Conservation (phyloP, 306 rosid species). For the Cucumis melo region DNA sequence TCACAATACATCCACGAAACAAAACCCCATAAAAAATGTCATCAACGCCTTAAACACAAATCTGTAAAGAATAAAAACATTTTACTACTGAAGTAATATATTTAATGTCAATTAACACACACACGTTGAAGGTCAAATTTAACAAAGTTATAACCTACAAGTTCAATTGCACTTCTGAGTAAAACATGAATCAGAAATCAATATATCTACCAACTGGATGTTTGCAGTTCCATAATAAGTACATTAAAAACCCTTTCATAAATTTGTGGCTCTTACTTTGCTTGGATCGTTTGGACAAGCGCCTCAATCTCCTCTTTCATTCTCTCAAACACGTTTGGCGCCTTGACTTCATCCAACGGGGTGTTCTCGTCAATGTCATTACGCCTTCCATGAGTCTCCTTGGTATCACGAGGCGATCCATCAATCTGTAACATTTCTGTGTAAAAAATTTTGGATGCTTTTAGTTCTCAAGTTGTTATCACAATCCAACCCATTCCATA, state of each 20-base stretch:
- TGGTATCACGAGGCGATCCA: slow-evolving; percentile 29
- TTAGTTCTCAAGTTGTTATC: background rate
- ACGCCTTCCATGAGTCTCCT: slow-evolving; percentile 12
- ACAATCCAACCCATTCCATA: background rate
- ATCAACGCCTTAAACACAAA: background rate
- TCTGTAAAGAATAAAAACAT: background rate
- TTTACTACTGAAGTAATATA: background rate
- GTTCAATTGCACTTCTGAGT: background rate
- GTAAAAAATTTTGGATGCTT: background rate
- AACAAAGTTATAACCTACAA: background rate
- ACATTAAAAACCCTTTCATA: background rate
- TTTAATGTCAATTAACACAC: background rate
- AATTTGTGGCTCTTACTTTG: background rate
- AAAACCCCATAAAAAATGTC: background rate
- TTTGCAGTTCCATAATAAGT: background rate
- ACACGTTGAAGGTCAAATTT: background rate
- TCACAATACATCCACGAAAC: background rate
- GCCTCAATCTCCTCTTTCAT: slow-evolving; percentile 14
- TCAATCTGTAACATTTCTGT: slow-evolving; percentile 11
- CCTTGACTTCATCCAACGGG: slow-evolving; percentile 7
- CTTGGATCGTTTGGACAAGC: slow-evolving; percentile 4
- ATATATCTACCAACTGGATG: background rate
- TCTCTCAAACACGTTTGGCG: slow-evolving; percentile 9
- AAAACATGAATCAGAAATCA: background rate
- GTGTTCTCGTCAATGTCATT: slow-evolving; percentile 6